Evolutionary conservation across 441 rosid species (phyloP).

Genomic region (Viola pubescens): DNA sequence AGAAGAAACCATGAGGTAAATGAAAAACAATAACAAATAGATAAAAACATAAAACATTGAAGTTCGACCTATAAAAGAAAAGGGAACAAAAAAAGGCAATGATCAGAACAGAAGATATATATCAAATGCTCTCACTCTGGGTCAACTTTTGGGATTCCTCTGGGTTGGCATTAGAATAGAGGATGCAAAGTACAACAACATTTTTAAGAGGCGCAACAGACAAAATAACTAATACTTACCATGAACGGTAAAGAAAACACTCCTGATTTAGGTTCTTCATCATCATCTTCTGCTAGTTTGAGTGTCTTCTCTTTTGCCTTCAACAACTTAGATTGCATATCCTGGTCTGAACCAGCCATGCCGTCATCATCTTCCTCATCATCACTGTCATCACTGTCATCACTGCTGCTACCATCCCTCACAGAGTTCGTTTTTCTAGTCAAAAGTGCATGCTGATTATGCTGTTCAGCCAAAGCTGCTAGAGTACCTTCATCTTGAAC

Average conservation of each 20-base stretch:
- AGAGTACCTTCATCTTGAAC: slow-evolving; percentile 72
- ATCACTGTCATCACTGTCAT: slow-evolving; percentile 65
- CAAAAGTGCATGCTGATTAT: slow-evolving; percentile 59
- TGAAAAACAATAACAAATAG: slow-evolving; percentile 4
- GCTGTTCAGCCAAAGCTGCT: slow-evolving; percentile 80
- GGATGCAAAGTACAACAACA: neutral
- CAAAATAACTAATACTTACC: slow-evolving; percentile 37
- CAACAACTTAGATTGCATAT: slow-evolving; percentile 42
- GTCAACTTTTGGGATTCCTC: too few species aligned
- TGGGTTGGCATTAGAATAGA: too few species aligned
- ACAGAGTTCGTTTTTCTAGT: slow-evolving; percentile 75
- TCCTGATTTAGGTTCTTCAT: slow-evolving; percentile 60
- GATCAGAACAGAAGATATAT: too few species aligned
- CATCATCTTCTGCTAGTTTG: slow-evolving; percentile 52
- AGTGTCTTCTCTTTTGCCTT: slow-evolving; percentile 72
- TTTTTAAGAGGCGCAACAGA: neutral
- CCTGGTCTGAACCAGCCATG: slow-evolving; percentile 42
- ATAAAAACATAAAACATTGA: neutral
- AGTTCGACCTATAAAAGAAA: too few species aligned
- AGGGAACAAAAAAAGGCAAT: too few species aligned
- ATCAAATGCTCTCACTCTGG: too few species aligned
- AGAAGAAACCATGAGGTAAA: slow-evolving; percentile 6
- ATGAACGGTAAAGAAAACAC: slow-evolving; percentile 85
- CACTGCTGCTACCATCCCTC: slow-evolving; percentile 49
- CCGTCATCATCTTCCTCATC: slow-evolving; percentile 51